Evolutionary conservation across 2,329 filamentous ascomycete species (phyloP), one percentile per base, ranked within the genome.

Genomic region (Leptosphaerulina australis): DNA sequence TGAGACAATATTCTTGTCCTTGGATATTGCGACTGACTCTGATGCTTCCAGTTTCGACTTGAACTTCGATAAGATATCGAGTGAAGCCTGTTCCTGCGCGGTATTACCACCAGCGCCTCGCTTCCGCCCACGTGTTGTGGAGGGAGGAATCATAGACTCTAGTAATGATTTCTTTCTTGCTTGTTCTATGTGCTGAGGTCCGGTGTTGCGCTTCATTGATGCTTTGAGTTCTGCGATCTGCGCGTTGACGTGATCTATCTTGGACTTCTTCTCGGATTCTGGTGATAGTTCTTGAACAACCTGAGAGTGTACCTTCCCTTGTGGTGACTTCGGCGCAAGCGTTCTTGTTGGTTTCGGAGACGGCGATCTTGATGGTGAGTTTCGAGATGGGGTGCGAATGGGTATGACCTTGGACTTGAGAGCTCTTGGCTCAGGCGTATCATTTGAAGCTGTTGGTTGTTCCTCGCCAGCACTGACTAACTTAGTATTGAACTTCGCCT

Each of bases 201-300:
- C 44, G 11, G 64, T 65, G 17, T 80, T 87, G 25, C 89, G 82
- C 67, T 86, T 88, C 87, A 94, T 90, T 0, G 88, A 91, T 7
- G 88, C 88, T 70, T 92, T 93, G 3, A 94, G 76, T 1, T 87
- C 87, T 4, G 88, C 88, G 44, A 93, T 91, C 64, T 94, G 87
- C 28, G 89, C 88, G 59, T 92, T 92, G 3, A 88, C 89, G 58
- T 79, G 79, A 55, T 91, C 86, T 8, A 92, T 74, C 18, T 75
- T 69, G n/a, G 74, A 59, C 24, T 69, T 54, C 69, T 61, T 74
- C 57, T 62, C 72, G 28, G 63, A 63, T 33, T 72, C 67, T 5
- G 70, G 67, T 2, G 77, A 77, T 2, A 76, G 70, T 45, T 75
- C 70, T n/a, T 69, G 57, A 2, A 68, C 64, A 4, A 70, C 66